A percentile compares a stretch with the other conserved stretches of the same genome.
phyloP scores from a whole-genome alignment of 345 rosid species.

The Gossypium bickii region DNA sequence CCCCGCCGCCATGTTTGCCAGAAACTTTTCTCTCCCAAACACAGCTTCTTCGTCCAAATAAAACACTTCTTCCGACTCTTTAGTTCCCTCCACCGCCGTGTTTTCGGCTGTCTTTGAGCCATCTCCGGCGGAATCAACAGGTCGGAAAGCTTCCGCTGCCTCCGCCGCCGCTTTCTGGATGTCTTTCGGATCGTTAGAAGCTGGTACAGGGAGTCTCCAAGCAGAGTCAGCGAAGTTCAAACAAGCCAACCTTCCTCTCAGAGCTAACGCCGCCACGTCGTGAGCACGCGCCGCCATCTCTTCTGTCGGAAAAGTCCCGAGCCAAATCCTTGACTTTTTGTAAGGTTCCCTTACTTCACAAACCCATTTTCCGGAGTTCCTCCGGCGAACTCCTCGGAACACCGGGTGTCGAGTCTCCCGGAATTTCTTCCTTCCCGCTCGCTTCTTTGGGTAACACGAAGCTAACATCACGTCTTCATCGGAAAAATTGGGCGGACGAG shows the following conservation, averaged over 20 bases:
- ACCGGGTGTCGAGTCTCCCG: slow-evolving; percentile 87
- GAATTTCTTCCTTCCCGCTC: slow-evolving; percentile 83
- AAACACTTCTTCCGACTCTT: slow-evolving; percentile 23
- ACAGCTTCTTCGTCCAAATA: slow-evolving; percentile 58
- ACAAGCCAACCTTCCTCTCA: slow-evolving; percentile 73
- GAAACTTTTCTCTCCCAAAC: slow-evolving; percentile 59
- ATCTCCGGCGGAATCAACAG: background rate
- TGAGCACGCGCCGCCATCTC: slow-evolving; percentile 98
- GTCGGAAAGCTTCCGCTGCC: slow-evolving; percentile 51
- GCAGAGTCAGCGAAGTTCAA: slow-evolving; percentile 86
- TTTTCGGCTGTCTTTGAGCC: background rate
- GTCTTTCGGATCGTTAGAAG: slow-evolving; percentile 52
- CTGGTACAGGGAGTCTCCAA: slow-evolving; percentile 68
- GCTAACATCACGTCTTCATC: slow-evolving; percentile 56
- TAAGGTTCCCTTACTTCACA: slow-evolving; percentile 82
- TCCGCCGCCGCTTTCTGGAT: slow-evolving; percentile 74
- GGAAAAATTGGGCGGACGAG: slow-evolving; percentile 29
- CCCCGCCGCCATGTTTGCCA: slow-evolving; percentile 73
- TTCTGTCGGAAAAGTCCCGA: slow-evolving; percentile 64
- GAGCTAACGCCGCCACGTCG: slow-evolving; percentile 75
- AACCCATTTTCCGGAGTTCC: slow-evolving; percentile 86
- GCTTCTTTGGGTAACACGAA: slow-evolving; percentile 65
- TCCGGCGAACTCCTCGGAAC: slow-evolving; percentile 67
- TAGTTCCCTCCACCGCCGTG: background rate
- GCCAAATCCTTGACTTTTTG: slow-evolving; percentile 85